Evolutionary conservation across 805 yeast genomes (phyloP).

Genomic region (Scheffersomyces coipomensis): DNA sequence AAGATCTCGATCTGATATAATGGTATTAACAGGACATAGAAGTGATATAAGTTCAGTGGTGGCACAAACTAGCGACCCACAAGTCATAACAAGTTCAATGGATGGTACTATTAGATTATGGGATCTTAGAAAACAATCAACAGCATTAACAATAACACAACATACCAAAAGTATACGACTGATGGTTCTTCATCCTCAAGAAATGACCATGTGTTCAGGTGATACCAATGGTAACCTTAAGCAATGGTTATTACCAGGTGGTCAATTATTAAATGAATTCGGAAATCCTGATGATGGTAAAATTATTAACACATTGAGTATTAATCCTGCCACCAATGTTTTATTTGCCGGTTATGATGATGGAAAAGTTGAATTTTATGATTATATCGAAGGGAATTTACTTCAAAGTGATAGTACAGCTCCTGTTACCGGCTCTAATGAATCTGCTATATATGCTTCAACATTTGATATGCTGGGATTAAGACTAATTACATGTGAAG

Average conservation of each 20-base stretch:
- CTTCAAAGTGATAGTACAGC: conserved; percentile 54
- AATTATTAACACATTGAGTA: conserved; percentile 67
- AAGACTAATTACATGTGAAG: conserved; percentile 80
- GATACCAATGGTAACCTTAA: conserved; percentile 73
- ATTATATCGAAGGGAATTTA: conserved; percentile 69
- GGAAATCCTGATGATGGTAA: conserved; percentile 39
- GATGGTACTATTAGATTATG: conserved; percentile 86
- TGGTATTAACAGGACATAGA: conserved; percentile 80
- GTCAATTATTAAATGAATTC: conserved; percentile 60
- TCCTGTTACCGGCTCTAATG: conserved; percentile 69
- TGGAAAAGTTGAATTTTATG: conserved; percentile 75
- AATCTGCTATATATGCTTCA: conserved; percentile 67
- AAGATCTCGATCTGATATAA: conserved; percentile 70
- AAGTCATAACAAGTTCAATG: conserved; percentile 76
- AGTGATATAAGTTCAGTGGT: conserved; percentile 69
- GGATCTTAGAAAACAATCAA: conserved; percentile 82
- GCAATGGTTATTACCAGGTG: conserved; percentile 82
- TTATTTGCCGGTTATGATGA: conserved; percentile 82
- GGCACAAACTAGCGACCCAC: conserved; percentile 77
- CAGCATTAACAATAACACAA: conserved; percentile 72
- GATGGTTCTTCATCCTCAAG: conserved; percentile 64
- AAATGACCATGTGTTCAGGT: conserved; percentile 73
- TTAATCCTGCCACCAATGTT: conserved; percentile 59
- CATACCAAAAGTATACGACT: conserved; percentile 82
- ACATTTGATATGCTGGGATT: conserved; percentile 78